A percentile compares a stretch with the other conserved stretches of the same genome.
phyloP scores from a whole-genome alignment of 139 green algal genomes.

The Penium margaritaceum region DNA sequence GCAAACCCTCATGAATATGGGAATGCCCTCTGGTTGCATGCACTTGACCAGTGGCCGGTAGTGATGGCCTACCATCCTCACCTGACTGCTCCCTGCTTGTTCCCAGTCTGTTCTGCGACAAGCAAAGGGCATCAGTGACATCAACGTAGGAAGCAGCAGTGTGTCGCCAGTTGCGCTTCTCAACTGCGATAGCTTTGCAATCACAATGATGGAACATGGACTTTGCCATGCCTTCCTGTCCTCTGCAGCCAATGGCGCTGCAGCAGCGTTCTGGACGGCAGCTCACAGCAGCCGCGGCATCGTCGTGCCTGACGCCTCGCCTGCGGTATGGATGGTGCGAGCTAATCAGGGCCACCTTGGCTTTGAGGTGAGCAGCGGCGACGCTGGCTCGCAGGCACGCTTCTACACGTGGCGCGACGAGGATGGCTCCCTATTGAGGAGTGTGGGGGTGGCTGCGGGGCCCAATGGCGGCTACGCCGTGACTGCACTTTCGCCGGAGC shows the following conservation, averaged over 20 bases:
- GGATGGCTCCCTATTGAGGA: background rate
- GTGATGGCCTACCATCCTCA: too few species aligned
- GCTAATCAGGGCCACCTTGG: background rate
- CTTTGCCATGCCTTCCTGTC: too few species aligned
- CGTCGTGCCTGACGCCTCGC: background rate
- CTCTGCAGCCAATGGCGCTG: constrained; percentile 4
- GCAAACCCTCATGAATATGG: too few species aligned
- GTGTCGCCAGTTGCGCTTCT: too few species aligned
- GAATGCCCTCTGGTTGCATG: too few species aligned
- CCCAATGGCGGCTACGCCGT: background rate
- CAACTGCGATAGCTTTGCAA: too few species aligned
- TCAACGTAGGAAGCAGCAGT: too few species aligned
- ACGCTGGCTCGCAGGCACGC: background rate
- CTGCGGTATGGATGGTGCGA: background rate
- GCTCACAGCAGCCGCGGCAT: background rate
- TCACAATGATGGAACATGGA: too few species aligned
- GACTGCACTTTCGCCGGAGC: background rate
- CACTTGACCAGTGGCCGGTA: too few species aligned
- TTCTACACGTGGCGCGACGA: background rate
- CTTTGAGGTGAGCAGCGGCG: background rate
- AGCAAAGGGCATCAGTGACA: too few species aligned
- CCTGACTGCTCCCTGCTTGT: too few species aligned
- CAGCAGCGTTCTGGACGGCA: background rate
- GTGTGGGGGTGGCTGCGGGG: background rate
- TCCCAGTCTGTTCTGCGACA: too few species aligned